Percentiles rank a stretch among this genome's conserved stretches.
Conservation (phyloP, 1,284 basidiomycete genomes). For the Leccinum subrobustum region DNA sequence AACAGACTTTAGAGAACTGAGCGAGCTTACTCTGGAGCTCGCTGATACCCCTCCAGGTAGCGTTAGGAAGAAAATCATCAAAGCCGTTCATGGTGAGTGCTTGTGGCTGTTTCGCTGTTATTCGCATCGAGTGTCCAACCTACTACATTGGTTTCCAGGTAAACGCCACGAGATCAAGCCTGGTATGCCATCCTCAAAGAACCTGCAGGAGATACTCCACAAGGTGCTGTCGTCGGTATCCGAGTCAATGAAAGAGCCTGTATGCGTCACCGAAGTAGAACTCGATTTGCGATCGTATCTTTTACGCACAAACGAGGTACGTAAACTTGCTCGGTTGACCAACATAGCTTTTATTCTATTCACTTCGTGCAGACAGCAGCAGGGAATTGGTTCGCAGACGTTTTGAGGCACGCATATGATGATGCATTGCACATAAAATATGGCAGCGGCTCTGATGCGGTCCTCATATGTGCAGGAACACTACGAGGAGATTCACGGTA, state of each 20-base stretch:
- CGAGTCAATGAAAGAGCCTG: conserved; percentile 66
- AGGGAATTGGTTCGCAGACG: conserved; percentile 90
- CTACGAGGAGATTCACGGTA: conserved; percentile 86
- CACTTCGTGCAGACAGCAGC: conserved; percentile 58
- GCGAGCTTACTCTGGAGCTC: conserved; percentile 69
- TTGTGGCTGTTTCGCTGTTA: neutral
- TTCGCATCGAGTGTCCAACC: neutral
- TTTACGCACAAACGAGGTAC: conserved; percentile 70
- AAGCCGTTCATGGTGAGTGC: conserved; percentile 53
- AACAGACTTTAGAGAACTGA: conserved; percentile 88
- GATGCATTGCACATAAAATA: conserved; percentile 66
- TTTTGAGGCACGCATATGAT: conserved; percentile 84
- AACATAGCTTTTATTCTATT: neutral
- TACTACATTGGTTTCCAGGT: conserved; percentile 39
- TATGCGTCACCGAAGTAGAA: conserved; percentile 67
- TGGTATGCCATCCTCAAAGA: conserved; percentile 55
- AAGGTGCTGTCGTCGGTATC: conserved; percentile 72
- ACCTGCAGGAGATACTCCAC: conserved; percentile 62
- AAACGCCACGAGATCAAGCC: conserved; percentile 65
- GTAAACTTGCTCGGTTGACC: neutral
- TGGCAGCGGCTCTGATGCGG: conserved; percentile 70
- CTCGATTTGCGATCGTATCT: conserved; percentile 77
- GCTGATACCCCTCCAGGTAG: conserved; percentile 59
- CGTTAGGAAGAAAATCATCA: conserved; percentile 68
- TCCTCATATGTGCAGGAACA: conserved; percentile 84